Conservation (phyloP, 1,139 yeast species). For the Insectozyma bohioensis region DNA sequence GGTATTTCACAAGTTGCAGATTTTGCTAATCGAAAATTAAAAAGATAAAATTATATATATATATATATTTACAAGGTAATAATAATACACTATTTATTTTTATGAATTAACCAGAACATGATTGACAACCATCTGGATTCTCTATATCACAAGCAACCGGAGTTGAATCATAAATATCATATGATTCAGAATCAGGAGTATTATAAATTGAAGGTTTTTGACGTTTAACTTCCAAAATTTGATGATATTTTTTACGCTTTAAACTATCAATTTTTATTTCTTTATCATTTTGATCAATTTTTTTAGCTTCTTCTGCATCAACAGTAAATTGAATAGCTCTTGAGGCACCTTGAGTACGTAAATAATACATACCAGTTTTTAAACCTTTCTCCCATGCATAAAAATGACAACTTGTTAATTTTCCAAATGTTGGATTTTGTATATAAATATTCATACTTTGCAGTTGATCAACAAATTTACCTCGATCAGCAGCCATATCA, state of each 20-base stretch:
- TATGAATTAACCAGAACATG: constrained; percentile 42
- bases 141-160: constrained; percentile 39
- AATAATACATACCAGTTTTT: constrained; percentile 97
- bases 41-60: constrained; percentile 8
- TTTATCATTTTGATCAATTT: constrained; percentile 19
- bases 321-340: constrained; percentile 93
- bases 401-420: constrained; percentile 95
- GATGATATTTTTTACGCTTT: constrained; percentile 22
- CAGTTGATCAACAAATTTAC: constrained; percentile 91
- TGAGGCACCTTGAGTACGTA: constrained; percentile 93
- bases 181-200: constrained; percentile 16
- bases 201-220: constrained; percentile 9
- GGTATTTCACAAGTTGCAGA: constrained; percentile 90
- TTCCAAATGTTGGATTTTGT: constrained; percentile 87
- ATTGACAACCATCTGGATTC: constrained; percentile 39
- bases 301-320: constrained; percentile 35
- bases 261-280: constrained; percentile 10
- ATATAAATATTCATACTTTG: constrained; percentile 88
- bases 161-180: constrained; percentile 33
- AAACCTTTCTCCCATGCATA: constrained; percentile 97
- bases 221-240: constrained; percentile 12
- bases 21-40: constrained; percentile 67
- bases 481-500: constrained; percentile 95
- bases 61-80: constrained; percentile 7
- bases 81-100: neutral